Evolutionary conservation across 805 yeast genomes (phyloP).

Genomic region (Starmerella cellae): DNA sequence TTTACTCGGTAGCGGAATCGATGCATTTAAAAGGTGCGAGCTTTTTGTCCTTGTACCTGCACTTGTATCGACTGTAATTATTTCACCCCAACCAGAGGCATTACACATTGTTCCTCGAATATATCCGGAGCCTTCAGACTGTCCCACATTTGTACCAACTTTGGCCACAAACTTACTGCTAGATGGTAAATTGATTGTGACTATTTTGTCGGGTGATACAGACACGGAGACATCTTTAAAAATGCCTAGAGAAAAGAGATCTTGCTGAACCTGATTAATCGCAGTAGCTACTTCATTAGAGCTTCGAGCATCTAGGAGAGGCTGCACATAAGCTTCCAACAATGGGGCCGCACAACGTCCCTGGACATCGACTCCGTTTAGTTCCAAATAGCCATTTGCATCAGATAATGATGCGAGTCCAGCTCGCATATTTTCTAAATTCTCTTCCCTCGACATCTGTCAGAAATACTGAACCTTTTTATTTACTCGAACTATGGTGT

Average conservation of each 20-base stretch:
- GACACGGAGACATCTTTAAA: conserved; percentile 17
- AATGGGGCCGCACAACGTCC: conserved; percentile 28
- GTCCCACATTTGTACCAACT: conserved; percentile 92
- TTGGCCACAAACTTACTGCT: conserved; percentile 63
- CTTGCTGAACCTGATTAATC: conserved; percentile 24
- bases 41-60: conserved; percentile 49
- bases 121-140: conserved; percentile 94
- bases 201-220: conserved; percentile 16
- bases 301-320: conserved; percentile 24
- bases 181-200: conserved; percentile 19
- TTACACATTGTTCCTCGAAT: conserved; percentile 55
- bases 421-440: conserved; percentile 5
- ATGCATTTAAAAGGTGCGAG: conserved; percentile 40
- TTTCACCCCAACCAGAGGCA: conserved; percentile 58
- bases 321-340: conserved; percentile 25
- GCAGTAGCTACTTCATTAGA: conserved; percentile 21
- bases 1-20: conserved; percentile 38
- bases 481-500: no score
- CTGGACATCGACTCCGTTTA: conserved; percentile 22
- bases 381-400: conserved; percentile 6
- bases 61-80: conserved; percentile 41
- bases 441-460: conserved; percentile 17
- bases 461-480: no score
- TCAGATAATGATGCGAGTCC: conserved; percentile 8
- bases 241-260: conserved; percentile 19